phyloP scores from a whole-genome alignment of 2,329 filamentous ascomycete genomes.

The Hypocreales sp. region DNA sequence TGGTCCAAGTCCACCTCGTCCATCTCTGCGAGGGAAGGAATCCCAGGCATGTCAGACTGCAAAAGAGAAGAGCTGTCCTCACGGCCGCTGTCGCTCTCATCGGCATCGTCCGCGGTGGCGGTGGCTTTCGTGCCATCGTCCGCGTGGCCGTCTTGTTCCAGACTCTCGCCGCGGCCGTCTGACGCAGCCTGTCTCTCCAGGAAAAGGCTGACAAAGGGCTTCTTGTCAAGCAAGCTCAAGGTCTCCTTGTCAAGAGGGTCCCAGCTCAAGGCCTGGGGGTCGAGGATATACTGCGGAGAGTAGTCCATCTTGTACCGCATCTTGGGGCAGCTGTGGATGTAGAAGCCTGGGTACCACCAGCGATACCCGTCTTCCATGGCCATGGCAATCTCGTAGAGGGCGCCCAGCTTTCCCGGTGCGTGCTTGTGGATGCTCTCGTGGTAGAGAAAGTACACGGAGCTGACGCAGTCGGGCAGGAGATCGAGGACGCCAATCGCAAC shows the following conservation, averaged over 20 bases:
- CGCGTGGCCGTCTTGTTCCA: conserved; percentile 1
- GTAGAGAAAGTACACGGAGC: conserved; percentile 73
- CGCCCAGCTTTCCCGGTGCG: conserved; percentile 61
- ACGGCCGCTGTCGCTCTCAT: conserved; percentile 7
- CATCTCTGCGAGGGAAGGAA: conserved; percentile 40
- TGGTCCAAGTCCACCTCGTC: conserved; percentile 39
- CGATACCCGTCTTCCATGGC: conserved; percentile 53
- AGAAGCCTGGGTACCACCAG: conserved; percentile 71
- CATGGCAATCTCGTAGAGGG: conserved; percentile 56
- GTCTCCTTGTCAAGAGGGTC: conserved; percentile 37
- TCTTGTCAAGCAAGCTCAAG: conserved; percentile 32
- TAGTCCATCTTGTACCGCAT: conserved; percentile 81
- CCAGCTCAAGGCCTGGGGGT: conserved; percentile 51
- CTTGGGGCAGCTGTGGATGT: conserved; percentile 68
- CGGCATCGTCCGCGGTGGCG: conserved; percentile 2
- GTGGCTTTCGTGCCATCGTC: background rate
- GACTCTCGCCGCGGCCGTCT: background rate
- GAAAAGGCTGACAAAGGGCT: conserved; percentile 38
- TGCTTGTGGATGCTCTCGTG: conserved; percentile 56
- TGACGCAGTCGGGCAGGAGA: conserved; percentile 60
- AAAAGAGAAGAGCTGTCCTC: conserved; percentile 29
- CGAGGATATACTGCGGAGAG: conserved; percentile 56
- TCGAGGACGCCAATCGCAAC: conserved; percentile 67
- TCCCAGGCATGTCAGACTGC: conserved; percentile 49
- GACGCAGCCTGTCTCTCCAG: conserved; percentile 11